Evolutionary conservation across 257 asterid genomes (phyloP).

Genomic region (Lantana camara): DNA sequence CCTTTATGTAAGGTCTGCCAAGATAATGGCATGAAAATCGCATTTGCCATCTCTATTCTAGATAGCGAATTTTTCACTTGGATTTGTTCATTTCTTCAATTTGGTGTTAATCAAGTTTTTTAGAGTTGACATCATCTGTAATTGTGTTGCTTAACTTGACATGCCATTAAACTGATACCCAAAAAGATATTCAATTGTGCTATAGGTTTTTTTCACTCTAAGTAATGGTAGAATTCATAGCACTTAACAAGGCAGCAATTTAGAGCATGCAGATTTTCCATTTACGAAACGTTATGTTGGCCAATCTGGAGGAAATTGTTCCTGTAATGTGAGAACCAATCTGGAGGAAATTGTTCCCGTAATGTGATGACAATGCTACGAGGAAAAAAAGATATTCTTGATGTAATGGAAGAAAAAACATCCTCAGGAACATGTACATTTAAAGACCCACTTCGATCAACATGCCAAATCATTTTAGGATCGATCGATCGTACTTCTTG

Average conservation of each 20-base stretch:
- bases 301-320: background rate
- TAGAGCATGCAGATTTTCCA: background rate
- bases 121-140: too few relatives aligned
- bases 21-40: slow-evolving; percentile 55
- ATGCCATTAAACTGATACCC: background rate
- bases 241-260: background rate
- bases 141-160: too few relatives aligned
- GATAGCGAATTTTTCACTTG: background rate
- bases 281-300: background rate
- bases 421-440: slow-evolving; percentile 5
- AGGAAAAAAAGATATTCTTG: background rate
- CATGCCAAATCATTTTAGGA: background rate
- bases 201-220: background rate
- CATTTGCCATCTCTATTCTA: background rate
- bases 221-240: background rate
- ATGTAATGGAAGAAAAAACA: background rate
- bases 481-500: slow-evolving; percentile 1
- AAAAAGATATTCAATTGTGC: background rate
- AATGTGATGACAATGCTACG: background rate
- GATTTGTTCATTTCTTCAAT: background rate
- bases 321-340: background rate
- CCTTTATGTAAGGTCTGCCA: slow-evolving; percentile 63
- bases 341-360: too few relatives aligned
- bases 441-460: background rate
- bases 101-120: background rate